phyloP scores from a whole-genome alignment of 2,329 filamentous ascomycete species.

The Chrysoporthe deuterocubensis region DNA sequence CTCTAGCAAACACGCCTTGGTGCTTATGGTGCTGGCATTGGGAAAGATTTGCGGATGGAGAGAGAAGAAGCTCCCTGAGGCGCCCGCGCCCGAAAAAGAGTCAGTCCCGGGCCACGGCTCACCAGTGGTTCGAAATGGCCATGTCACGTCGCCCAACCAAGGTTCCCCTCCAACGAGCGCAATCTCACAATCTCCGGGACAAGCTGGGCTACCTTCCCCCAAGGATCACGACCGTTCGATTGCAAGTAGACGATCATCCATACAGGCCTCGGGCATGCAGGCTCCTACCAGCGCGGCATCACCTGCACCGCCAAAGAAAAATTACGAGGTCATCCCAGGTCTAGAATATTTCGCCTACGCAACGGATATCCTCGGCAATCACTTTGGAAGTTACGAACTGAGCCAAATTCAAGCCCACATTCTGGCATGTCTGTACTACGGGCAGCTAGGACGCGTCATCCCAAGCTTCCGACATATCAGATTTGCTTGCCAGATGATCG shows the following conservation, averaged over 20 bases:
- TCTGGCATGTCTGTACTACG: slow-evolving; percentile 85
- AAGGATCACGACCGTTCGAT: slow-evolving; percentile 52
- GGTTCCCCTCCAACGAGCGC: slow-evolving; percentile 56
- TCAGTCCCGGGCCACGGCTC: slow-evolving; percentile 40
- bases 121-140: slow-evolving; percentile 52
- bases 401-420: slow-evolving; percentile 85
- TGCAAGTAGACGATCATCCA: slow-evolving; percentile 55
- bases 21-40: slow-evolving; percentile 81
- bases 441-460: slow-evolving; percentile 82
- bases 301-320: slow-evolving; percentile 47
- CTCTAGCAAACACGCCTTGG: slow-evolving; percentile 78
- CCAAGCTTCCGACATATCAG: slow-evolving; percentile 75
- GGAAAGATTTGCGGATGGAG: slow-evolving; percentile 76
- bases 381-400: slow-evolving; percentile 77
- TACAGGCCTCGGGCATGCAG: slow-evolving; percentile 41
- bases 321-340: slow-evolving; percentile 86
- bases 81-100: slow-evolving; percentile 48
- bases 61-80: slow-evolving; percentile 55
- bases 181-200: slow-evolving; percentile 47
- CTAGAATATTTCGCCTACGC: slow-evolving; percentile 88
- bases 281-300: slow-evolving; percentile 35
- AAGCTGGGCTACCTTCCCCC: slow-evolving; percentile 55
- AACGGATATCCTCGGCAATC: slow-evolving; percentile 81
- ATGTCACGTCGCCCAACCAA: slow-evolving; percentile 56
- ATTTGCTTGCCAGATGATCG: slow-evolving; percentile 60